Conservation (phyloP, 2,329 filamentous ascomycete species). For the Drechslerella dactyloides region DNA sequence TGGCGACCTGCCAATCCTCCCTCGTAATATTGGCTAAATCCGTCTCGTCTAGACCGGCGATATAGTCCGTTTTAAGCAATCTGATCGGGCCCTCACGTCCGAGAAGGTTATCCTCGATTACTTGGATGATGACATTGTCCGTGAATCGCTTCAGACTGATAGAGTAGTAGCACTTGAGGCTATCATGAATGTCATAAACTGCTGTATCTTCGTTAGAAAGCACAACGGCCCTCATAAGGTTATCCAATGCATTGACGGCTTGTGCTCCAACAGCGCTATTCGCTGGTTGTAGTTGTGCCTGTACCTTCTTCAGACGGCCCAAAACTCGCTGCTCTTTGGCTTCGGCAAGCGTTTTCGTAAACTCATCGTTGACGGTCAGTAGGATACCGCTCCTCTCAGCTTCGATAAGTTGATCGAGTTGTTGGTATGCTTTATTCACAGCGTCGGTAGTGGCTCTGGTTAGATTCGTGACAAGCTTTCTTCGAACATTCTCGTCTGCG, state of each 20-base stretch:
- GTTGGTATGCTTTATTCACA: conserved; percentile 63
- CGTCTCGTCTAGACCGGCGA: conserved; percentile 61
- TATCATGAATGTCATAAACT: conserved; percentile 65
- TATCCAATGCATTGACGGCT: conserved; percentile 3
- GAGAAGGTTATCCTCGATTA: conserved; percentile 63
- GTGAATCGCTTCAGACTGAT: conserved; percentile 68
- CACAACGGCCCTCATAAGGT: conserved; percentile 30
- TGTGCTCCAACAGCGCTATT: conserved; percentile 30
- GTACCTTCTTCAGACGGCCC: conserved; percentile 20
- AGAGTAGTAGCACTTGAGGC: conserved; percentile 68
- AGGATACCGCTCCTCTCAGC: conserved; percentile 62
- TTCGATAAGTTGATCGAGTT: conserved; percentile 63
- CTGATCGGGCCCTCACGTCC: conserved; percentile 63
- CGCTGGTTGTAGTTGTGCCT: too few relatives aligned
- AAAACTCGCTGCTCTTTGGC: conserved; percentile 55
- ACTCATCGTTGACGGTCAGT: conserved; percentile 64
- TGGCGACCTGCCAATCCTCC: conserved; percentile 62
- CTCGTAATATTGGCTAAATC: conserved; percentile 66
- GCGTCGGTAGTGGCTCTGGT: conserved; percentile 60
- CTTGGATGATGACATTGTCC: conserved; percentile 68
- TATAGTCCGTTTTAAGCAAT: conserved; percentile 63
- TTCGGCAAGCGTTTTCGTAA: conserved; percentile 61
- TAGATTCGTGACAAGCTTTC: conserved; percentile 60
- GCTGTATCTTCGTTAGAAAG: conserved; percentile 52
- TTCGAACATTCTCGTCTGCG: conserved; percentile 59